Base-by-base conservation (phyloP, 495 filamentous ascomycete genomes). In the Rusavskia elegans region DNA sequence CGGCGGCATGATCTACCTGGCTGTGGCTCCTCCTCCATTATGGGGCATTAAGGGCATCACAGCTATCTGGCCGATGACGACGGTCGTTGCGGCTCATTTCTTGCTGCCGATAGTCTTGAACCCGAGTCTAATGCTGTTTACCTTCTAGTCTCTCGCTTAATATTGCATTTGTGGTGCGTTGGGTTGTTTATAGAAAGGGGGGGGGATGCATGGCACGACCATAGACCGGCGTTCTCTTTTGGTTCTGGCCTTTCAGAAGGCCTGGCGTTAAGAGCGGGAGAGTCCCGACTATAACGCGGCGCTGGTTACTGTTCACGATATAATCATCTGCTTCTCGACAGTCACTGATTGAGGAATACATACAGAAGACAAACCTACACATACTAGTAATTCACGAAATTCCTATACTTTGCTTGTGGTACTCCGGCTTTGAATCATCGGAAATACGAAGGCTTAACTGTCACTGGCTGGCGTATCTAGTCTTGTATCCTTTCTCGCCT, bases 111-210 rank as follows among this genome's bases (percentile, higher is more conserved):
- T 84, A 45, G 71, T 67, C 48, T 62, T 84, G 39, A 84, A 84
- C 49, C 80, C 80, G 14, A 73, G 74, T 23, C 60, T 84, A 62
- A 83, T 84, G 80, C 69, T 77, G 58, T 82, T 82, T 59, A 80
- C 77, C 21, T 83, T 54, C 29, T 36, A 27, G 20, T 25, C 46
- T 19, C 32, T 40, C 49, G 10, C 37, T 51, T 46, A 20, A 8
- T 25, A 20, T 25, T 41, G 49, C 38, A 51, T 41, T 50, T 19
- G 7, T n/a, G 35, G 14, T 16, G 30, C n/a, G 21, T 40, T 9
- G n/a, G 44, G 44, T 4, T 46, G 44, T 27, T 40, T 41, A 51
- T 51, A 51, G 49, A 51, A 14, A 16, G 14, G n/a, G 19, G 10
- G 20, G n/a, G 9, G 20, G 2, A 51, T 25, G 14, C 20, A 29